Conservation (phyloP, 768 basidiomycete species). For the Suillus fuscotomentosus region DNA sequence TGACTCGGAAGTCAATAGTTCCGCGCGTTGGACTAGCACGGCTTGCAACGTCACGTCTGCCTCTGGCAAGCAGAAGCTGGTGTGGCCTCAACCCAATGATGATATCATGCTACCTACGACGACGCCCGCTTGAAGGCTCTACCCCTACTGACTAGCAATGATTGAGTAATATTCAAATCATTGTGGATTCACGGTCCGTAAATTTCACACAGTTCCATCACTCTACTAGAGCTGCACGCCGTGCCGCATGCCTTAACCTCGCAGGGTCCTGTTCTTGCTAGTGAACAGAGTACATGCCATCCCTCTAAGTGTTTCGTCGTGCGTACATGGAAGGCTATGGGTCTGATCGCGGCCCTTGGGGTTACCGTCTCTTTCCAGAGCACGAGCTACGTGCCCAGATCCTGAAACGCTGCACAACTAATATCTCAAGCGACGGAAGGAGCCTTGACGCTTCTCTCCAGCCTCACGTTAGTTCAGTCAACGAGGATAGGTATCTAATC, state of each 20-base stretch:
- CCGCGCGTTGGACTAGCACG: too few species aligned
- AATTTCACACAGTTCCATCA: background rate
- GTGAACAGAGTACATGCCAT: background rate
- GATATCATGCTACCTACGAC: too few species aligned
- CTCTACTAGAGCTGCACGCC: background rate
- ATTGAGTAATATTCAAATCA: background rate
- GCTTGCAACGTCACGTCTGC: too few species aligned
- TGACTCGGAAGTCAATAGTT: too few species aligned
- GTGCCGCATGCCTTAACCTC: background rate
- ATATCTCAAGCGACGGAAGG: constrained; percentile 12
- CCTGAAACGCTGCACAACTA: constrained; percentile 20
- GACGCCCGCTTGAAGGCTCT: too few species aligned
- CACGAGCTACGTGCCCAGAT: constrained; percentile 36
- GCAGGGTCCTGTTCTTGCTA: background rate
- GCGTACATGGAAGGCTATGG: background rate
- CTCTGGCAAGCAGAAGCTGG: too few species aligned
- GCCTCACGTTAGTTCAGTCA: constrained; percentile 41
- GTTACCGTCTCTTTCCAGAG: constrained; percentile 34
- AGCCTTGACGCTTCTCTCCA: constrained; percentile 43
- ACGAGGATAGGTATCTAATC: constrained; percentile 48
- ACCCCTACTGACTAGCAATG: too few species aligned
- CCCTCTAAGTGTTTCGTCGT: background rate
- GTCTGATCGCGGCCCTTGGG: constrained; percentile 14
- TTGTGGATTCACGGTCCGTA: background rate
- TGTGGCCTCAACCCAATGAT: too few species aligned